phyloP scores from a whole-genome alignment of 2,329 filamentous ascomycete genomes.

The Venturia pyrina region DNA sequence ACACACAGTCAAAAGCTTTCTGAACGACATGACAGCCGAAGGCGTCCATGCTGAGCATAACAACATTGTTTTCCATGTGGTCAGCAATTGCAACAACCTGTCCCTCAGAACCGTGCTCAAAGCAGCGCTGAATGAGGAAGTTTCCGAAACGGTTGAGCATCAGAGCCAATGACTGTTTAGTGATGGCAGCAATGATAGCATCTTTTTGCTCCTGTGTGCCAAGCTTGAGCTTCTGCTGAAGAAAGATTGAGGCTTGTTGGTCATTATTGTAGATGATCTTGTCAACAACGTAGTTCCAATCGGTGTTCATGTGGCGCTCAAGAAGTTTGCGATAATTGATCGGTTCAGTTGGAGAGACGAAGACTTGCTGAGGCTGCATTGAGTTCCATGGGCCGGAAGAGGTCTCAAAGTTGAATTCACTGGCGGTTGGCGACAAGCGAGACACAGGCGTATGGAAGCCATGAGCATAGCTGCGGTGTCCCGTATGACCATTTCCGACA shows the following conservation, averaged over 20 bases:
- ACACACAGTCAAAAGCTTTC: slow-evolving; percentile 96
- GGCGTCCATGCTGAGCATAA: slow-evolving; percentile 94
- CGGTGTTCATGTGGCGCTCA: slow-evolving; percentile 91
- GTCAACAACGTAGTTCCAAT: slow-evolving; percentile 99
- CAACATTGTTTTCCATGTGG: slow-evolving; percentile 84
- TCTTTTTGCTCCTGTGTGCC: slow-evolving; percentile 92
- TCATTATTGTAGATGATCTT: slow-evolving; percentile 99
- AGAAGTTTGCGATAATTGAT: slow-evolving; percentile 92
- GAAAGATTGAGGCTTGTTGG: slow-evolving; percentile 96
- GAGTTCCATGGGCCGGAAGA: slow-evolving; percentile 8
- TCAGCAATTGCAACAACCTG: slow-evolving; percentile 93
- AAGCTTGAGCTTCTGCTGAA: slow-evolving; percentile 98
- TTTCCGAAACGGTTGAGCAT: slow-evolving; percentile 99
- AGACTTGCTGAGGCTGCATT: slow-evolving; percentile 5
- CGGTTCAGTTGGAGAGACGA: slow-evolving; percentile 60
- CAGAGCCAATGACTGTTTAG: slow-evolving; percentile 83
- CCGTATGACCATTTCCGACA: neutral
- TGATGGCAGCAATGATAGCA: slow-evolving; percentile 93
- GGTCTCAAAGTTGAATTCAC: slow-evolving; percentile 6
- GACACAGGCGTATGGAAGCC: neutral
- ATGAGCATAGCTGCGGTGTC: neutral
- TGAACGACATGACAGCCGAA: slow-evolving; percentile 98
- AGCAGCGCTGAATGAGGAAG: slow-evolving; percentile 96
- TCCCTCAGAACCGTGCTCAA: slow-evolving; percentile 91
- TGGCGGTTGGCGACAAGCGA: slow-evolving; percentile 10